Evolutionary conservation across 331 rosid species (phyloP).

Genomic region (Malus hybrid): DNA sequence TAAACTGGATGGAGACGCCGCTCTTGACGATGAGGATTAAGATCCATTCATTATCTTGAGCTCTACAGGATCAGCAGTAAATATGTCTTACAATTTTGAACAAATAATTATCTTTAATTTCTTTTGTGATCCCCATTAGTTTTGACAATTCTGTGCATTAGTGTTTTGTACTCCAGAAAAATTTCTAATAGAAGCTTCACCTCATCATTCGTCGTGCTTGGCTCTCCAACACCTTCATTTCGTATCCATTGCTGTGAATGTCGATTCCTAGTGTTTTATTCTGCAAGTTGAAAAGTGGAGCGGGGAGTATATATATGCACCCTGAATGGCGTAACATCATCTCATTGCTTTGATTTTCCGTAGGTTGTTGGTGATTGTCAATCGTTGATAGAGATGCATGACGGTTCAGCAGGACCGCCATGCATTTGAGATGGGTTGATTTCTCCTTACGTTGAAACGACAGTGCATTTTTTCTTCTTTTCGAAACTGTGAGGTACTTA

Average conservation of each 20-base stretch:
- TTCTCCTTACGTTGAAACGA: neutral
- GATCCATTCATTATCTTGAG: conserved; percentile 6
- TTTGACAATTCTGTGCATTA: neutral
- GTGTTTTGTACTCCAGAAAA: neutral
- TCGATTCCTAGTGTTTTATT: neutral
- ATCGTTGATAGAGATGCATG: neutral
- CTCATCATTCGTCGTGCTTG: neutral
- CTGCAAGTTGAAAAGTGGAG: neutral
- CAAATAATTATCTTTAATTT: neutral
- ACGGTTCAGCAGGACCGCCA: neutral
- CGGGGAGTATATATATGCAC: neutral
- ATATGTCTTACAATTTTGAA: conserved; percentile 5
- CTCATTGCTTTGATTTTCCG: neutral
- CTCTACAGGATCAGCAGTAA: conserved; percentile 10
- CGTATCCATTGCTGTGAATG: neutral
- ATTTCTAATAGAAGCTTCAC: neutral
- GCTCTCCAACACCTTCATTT: neutral
- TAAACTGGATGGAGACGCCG: conserved; percentile 34
- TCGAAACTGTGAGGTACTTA: neutral
- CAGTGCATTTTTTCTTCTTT: neutral
- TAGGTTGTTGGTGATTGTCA: neutral
- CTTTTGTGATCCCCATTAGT: conserved; percentile 6
- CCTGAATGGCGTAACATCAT: neutral
- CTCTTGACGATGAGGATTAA: conserved; percentile 42
- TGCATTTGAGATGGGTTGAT: neutral